Evolutionary conservation across 148 eudicot genomes (phyloP).

Genomic region (Suaeda aralocaspica): DNA sequence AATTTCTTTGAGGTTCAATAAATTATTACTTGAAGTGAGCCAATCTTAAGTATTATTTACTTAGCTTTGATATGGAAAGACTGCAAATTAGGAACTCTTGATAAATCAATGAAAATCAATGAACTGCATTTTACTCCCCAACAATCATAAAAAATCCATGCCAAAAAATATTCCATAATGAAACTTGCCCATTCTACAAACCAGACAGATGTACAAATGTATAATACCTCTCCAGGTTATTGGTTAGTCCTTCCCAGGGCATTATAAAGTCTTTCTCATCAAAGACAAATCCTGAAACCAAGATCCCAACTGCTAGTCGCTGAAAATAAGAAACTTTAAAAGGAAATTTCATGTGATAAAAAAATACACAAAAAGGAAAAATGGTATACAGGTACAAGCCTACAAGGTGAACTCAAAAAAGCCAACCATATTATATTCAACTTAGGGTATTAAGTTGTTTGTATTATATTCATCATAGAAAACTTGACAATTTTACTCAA

Average conservation of each 20-base stretch:
- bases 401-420: conserved; percentile 7
- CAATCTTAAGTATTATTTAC: conserved; percentile 42
- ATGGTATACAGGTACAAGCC: neutral
- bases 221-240: conserved; percentile 83
- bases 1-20: conserved; percentile 12
- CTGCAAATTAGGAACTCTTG: too few species aligned
- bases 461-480: too few species aligned
- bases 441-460: too few species aligned
- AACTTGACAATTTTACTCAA: too few species aligned
- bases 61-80: too few species aligned
- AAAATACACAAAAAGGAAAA: conserved; percentile 9
- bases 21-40: conserved; percentile 82
- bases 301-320: conserved; percentile 86
- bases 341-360: conserved; percentile 16
- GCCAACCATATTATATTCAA: too few species aligned
- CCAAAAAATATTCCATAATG: neutral
- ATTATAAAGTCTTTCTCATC: conserved; percentile 69
- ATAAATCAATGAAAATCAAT: too few species aligned
- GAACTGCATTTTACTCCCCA: too few species aligned
- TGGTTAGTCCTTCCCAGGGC: conserved; percentile 86
- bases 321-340: conserved; percentile 39
- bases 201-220: too few species aligned
- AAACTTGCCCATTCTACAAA: neutral
- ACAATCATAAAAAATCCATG: neutral
- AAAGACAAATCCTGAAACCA: conserved; percentile 90